Evolutionary conservation across 2,329 filamentous ascomycete genomes (phyloP).

Genomic region (Periconia macrospinosa): DNA sequence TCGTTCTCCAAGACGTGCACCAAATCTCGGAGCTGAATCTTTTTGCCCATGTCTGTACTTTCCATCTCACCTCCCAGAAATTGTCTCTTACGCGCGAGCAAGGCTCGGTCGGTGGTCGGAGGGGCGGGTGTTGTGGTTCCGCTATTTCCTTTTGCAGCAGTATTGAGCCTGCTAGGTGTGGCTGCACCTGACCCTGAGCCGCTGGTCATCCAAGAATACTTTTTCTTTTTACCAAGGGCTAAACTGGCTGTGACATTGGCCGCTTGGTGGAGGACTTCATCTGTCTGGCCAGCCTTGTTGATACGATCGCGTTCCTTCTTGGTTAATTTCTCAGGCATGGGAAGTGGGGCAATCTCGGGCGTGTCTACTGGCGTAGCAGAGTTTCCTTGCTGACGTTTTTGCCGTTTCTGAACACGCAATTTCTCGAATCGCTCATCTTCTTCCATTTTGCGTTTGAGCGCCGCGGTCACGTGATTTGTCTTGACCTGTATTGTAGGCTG

Average conservation of each 20-base stretch:
- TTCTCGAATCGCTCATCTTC: slow-evolving; percentile 74
- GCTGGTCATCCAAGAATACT: slow-evolving; percentile 75
- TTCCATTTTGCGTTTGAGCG: slow-evolving; percentile 26
- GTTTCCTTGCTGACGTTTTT: slow-evolving; percentile 41
- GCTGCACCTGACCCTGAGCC: slow-evolving; percentile 47
- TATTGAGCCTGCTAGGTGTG: slow-evolving; percentile 33
- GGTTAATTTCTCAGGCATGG: slow-evolving; percentile 57
- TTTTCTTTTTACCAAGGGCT: slow-evolving; percentile 72
- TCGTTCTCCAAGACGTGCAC: slow-evolving; percentile 78
- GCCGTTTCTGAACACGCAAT: slow-evolving; percentile 53
- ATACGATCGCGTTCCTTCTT: slow-evolving; percentile 87
- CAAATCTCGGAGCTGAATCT: slow-evolving; percentile 84
- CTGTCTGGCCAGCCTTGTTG: slow-evolving; percentile 71
- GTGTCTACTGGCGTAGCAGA: slow-evolving; percentile 30
- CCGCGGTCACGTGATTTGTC: slow-evolving; percentile 64
- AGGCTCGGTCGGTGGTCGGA: slow-evolving; percentile 32
- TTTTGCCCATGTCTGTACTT: slow-evolving; percentile 76
- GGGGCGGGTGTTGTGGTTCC: slow-evolving; percentile 28
- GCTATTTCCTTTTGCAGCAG: slow-evolving; percentile 23
- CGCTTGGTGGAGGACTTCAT: slow-evolving; percentile 76
- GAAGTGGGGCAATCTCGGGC: slow-evolving; percentile 24
- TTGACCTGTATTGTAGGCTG: slow-evolving; percentile 51
- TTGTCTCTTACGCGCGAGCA: slow-evolving; percentile 63
- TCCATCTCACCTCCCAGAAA: slow-evolving; percentile 52
- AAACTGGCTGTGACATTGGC: slow-evolving; percentile 85